Evolutionary conservation across 2,329 filamentous ascomycete genomes (phyloP).

Genomic region (Kalaharituber pfeilii): DNA sequence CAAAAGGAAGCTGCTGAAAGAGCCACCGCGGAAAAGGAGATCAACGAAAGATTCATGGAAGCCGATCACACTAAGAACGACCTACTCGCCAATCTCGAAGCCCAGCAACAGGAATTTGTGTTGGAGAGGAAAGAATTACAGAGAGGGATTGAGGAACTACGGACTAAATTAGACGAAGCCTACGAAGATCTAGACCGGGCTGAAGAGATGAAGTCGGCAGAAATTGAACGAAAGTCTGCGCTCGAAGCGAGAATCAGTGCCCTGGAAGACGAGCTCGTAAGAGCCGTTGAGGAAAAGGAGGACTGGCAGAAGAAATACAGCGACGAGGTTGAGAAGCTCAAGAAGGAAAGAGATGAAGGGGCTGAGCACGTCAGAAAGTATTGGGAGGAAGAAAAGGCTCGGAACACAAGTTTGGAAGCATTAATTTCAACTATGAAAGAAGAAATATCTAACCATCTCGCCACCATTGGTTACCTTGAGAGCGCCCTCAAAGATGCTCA

Average conservation of each 20-base stretch:
- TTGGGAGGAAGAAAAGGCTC: constrained; percentile 34
- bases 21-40: constrained; percentile 37
- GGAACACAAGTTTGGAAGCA: not conserved
- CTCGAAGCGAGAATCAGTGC: constrained; percentile 56
- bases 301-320: constrained; percentile 39
- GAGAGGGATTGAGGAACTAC: constrained; percentile 58
- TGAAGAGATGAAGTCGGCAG: constrained; percentile 58
- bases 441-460: not conserved
- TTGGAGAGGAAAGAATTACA: constrained; percentile 71
- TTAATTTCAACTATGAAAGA: not conserved
- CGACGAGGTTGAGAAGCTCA: constrained; percentile 34
- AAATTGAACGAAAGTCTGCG: constrained; percentile 49
- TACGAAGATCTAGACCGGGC: constrained; percentile 85
- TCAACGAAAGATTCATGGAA: constrained; percentile 59
- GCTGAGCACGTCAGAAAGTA: constrained; percentile 41
- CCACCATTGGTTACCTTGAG: constrained; percentile 26
- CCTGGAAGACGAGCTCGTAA: constrained; percentile 35
- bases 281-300: constrained; percentile 24
- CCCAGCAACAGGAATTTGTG: constrained; percentile 72
- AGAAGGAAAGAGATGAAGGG: constrained; percentile 34
- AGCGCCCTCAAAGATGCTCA: constrained; percentile 39
- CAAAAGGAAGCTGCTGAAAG: constrained; percentile 51
- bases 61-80: constrained; percentile 85
- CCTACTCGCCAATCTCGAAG: constrained; percentile 84
- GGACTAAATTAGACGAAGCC: constrained; percentile 62